Evolutionary conservation across 768 basidiomycete genomes (phyloP), one percentile per base, ranked within the genome.

Genomic region (Termitomyces sp.): DNA sequence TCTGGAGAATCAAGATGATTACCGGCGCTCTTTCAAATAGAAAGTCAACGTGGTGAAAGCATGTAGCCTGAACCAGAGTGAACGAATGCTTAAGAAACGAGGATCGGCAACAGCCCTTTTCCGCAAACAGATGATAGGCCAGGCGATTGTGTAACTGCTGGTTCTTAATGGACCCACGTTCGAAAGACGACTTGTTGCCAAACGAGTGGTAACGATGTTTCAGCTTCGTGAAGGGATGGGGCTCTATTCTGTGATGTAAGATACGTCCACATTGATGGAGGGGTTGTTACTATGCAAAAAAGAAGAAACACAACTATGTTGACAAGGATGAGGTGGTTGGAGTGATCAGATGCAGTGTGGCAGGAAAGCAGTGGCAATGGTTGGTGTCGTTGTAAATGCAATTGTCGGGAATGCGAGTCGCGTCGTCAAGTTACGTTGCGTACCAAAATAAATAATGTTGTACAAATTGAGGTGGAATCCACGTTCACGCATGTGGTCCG

Each of bases 281-380:
- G 32, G 28, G 53, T 55, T 63, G 65, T 69, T 65, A 68, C 63
- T 71, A 74, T 75, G 74, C 74, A 72, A 72, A 61, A 70, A 67
- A 42, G 4, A 28, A 40, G 22, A 67, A 18, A 39, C 1, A 46
- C 48, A 45, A 65, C 61, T 64, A 63, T 60, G 58, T 57, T 65
- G 58, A 57, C 62, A 63, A 59, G 61, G 46, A 52, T 64, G 55
- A 42, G 40, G 53, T 45, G 62, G 61, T 60, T 48, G 55, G 58
- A 61, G 48, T 63, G 33, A 61, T 46, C 61, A 66, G 57, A 66
- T 67, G 63, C 63, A 59, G 48, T 63, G 63, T 55, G 24, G 58
- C 66, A 63, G 45, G 61, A 61, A 55, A 66, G 48, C 46, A 52
- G 54, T 57, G 56, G 42, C 59, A 51, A 38, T 46, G 58, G 22